Conservation (phyloP, 768 basidiomycete genomes). For the Candolleomyces aberdarensis region DNA sequence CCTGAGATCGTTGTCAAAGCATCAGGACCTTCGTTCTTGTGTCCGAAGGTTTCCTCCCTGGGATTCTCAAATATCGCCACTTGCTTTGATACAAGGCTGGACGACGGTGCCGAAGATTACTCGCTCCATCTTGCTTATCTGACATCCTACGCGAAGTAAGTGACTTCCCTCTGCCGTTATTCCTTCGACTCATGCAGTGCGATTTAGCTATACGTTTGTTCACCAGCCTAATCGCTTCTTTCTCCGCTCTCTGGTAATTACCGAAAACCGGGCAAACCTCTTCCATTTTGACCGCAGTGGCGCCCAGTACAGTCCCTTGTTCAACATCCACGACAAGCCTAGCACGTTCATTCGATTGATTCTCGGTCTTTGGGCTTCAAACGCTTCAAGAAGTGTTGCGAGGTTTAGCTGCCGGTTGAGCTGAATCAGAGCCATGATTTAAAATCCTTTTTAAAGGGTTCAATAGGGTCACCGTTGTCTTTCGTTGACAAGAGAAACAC, state of each 20-base stretch:
- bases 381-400: too few relatives aligned
- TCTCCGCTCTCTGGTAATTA: neutral
- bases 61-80: neutral
- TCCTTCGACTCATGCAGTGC: neutral
- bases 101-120: neutral
- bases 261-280: neutral
- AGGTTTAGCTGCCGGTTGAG: too few relatives aligned
- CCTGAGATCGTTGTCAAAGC: neutral
- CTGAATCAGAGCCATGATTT: too few relatives aligned
- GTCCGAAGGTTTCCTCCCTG: neutral
- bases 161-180: too few relatives aligned
- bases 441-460: too few relatives aligned
- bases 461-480: too few relatives aligned
- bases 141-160: neutral
- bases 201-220: neutral
- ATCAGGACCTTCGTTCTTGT: neutral
- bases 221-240: slow-evolving; percentile 1
- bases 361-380: neutral
- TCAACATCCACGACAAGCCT: neutral
- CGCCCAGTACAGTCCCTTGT: neutral
- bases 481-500: too few relatives aligned
- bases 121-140: neutral
- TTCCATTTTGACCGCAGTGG: neutral
- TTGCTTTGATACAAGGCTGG: neutral
- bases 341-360: neutral